These are phyloP conservation scores for Emergomyces africanus DNA, from an alignment of 2,329 filamentous ascomycete genomes.

Conservation along the genomic window DNA sequence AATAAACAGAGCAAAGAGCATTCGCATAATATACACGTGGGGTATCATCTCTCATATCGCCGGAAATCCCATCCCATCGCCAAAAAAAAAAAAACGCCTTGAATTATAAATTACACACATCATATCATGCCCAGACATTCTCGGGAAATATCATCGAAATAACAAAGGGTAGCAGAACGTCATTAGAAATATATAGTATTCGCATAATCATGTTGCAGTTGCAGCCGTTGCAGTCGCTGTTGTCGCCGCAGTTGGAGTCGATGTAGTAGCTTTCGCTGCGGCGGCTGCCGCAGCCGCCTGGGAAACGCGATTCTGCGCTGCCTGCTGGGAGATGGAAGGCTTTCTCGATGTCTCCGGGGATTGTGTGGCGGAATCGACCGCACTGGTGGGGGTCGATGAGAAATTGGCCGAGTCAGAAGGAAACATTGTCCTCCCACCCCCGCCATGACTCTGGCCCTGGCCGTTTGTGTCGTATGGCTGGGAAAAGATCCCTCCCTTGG, in stretches of 20 bases:
- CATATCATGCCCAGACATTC: neutral
- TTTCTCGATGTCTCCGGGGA: conserved; percentile 6
- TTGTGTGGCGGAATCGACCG: conserved; percentile 13
- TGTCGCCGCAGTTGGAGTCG: conserved; percentile 7
- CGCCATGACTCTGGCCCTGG: conserved; percentile 3
- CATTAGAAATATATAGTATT: conserved; percentile 2
- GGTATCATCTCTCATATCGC: conserved; percentile 2
- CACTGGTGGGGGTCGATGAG: conserved; percentile 13
- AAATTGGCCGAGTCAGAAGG: conserved; percentile 18
- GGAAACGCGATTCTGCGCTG: conserved; percentile 5
- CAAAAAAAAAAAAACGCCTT: conserved; percentile 1
- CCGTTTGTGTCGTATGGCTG: conserved; percentile 18
- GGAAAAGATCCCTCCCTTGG: conserved; percentile 33
- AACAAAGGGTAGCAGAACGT: conserved; percentile 10
- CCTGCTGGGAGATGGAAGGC: conserved; percentile 8
- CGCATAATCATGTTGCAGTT: conserved; percentile 1
- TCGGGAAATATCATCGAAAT: conserved; percentile 2
- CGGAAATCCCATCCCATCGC: neutral
- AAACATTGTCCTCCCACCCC: conserved; percentile 23
- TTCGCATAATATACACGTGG: neutral
- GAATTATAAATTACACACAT: neutral
- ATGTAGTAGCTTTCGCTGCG: conserved; percentile 11
- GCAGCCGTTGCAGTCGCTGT: conserved; percentile 7
- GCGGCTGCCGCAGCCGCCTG: conserved; percentile 15
- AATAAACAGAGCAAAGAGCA: neutral